Evolutionary conservation across 2,329 filamentous ascomycete genomes (phyloP).

Genomic region (Colletotrichum salicis): DNA sequence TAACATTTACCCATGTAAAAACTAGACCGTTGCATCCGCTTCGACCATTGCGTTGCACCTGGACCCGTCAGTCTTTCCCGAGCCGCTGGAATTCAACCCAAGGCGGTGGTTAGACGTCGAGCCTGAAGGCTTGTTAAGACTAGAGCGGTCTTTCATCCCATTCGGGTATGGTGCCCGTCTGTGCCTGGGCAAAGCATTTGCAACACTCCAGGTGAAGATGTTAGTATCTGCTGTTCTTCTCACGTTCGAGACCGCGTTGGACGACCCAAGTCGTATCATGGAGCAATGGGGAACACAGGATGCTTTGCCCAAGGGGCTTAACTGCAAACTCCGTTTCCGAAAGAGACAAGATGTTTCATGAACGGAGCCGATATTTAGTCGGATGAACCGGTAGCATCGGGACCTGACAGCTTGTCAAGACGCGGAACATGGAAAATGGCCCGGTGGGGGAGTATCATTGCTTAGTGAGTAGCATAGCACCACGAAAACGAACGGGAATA

Average conservation of each 20-base stretch:
- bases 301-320: background rate
- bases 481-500: background rate
- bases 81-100: background rate
- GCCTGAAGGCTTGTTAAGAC: background rate
- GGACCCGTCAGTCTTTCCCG: background rate
- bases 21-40: background rate
- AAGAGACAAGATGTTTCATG: conserved; percentile 48
- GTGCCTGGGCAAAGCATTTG: background rate
- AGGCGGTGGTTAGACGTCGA: background rate
- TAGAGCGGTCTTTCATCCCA: background rate
- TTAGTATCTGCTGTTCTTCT: background rate
- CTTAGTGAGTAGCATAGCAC: background rate
- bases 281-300: background rate
- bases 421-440: background rate
- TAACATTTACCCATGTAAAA: background rate
- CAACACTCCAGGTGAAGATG: background rate
- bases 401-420: background rate
- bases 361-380: background rate
- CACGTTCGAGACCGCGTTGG: background rate
- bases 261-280: background rate
- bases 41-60: background rate
- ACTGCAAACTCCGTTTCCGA: background rate
- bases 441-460: background rate
- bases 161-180: background rate
- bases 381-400: background rate